Evolutionary conservation across 345 rosid species (phyloP), one percentile per base, ranked within the genome.

Genomic region (Atalantia buxifolia): DNA sequence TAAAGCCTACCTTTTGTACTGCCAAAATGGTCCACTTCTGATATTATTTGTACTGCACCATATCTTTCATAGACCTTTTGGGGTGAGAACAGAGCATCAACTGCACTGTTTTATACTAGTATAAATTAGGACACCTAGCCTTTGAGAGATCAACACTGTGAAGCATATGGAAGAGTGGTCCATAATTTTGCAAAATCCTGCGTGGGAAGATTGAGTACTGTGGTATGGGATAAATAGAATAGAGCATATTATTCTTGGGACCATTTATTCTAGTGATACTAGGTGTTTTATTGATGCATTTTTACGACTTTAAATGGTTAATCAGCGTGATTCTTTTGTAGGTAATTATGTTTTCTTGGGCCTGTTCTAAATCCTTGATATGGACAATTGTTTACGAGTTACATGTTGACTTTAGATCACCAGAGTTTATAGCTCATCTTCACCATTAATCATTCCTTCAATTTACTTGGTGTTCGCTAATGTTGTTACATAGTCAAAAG

Each of bases 151-250:
- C 55, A 76, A 31, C 66, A 27, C 72, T 66, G 81, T 21, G 16
- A 56, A 5, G 66, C 63, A 63, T 65, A 21, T 56, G 60, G 22
- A 70, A 12, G 31, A 70, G 77, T 70, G 81, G 82, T 57, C 82
- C 77, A 65, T 31, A 66, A n/a, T 78, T 45, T 82, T 40, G 59
- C 77, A 63, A 66, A 33, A 74, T 62, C 63, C 59, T 77, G 71
- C 65, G n/a, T 35, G 77, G 62, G 61, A 45, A 57, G 69, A 22
- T 42, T 72, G 66, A 71, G 71, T 61, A 22, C 66, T 53, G 31
- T 55, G 36, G 69, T 50, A 72, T 81, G 78, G 63, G 74, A 12
- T 27, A 40, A 71, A 19, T n/a, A 13, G 33, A 68, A 62, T 33
- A 74, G 56, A 78, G 57, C 55, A 71, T 64, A 55, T 56, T 62